These are phyloP conservation scores for Polyporus arcularius DNA, from an alignment of 768 basidiomycete genomes.

Conservation along the genomic window DNA sequence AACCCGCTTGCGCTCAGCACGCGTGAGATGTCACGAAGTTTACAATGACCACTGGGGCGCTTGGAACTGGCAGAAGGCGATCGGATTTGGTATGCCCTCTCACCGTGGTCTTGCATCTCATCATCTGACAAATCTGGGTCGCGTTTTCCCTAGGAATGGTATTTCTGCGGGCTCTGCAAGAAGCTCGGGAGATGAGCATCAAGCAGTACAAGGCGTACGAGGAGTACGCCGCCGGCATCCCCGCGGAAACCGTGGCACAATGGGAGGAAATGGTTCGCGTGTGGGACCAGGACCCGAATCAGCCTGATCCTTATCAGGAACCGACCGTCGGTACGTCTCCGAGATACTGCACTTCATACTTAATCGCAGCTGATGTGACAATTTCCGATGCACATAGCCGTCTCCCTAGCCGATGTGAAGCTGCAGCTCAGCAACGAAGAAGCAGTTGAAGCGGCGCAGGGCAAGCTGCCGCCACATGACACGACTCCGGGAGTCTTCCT, in stretches of 20 bases:
- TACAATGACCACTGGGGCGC: slow-evolving; percentile 25
- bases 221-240: not conserved
- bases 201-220: not conserved
- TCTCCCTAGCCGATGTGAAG: not conserved
- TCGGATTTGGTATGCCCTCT: slow-evolving; percentile 22
- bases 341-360: too few species aligned
- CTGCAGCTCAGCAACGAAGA: slow-evolving; percentile 11
- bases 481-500: slow-evolving; percentile 21
- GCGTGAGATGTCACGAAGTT: slow-evolving; percentile 21
- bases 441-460: not conserved
- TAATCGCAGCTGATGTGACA: not conserved
- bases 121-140: not conserved
- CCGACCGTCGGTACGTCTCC: slow-evolving; percentile 12
- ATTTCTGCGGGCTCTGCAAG: not conserved
- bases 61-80: slow-evolving; percentile 34
- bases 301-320: slow-evolving; percentile 22
- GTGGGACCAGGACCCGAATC: slow-evolving; percentile 8
- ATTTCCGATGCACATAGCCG: too few species aligned
- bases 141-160: not conserved
- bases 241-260: not conserved
- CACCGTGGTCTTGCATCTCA: not conserved
- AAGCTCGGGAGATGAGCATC: not conserved
- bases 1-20: slow-evolving; percentile 11
- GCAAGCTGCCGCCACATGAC: slow-evolving; percentile 11
- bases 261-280: slow-evolving; percentile 10